phyloP scores from a whole-genome alignment of 1,139 yeast genomes.

The Nadsonia starkeyi-henricii region DNA sequence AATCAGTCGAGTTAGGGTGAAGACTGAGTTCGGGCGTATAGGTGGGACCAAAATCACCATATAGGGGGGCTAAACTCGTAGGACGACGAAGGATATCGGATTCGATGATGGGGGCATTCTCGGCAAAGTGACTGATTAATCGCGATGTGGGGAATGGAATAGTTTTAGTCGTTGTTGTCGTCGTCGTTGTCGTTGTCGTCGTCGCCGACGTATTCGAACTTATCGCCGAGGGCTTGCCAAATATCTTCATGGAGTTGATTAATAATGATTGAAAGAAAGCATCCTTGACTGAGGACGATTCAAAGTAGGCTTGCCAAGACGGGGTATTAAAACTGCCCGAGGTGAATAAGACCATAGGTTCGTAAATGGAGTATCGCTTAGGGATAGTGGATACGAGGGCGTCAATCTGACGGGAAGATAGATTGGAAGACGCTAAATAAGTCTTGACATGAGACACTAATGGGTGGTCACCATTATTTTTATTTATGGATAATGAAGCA shows the following conservation, averaged over 20 bases:
- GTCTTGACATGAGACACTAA: neutral
- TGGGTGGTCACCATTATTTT: neutral
- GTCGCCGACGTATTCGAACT: constrained; percentile 2
- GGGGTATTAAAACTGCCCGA: neutral
- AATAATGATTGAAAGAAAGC: constrained; percentile 30
- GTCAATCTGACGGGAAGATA: neutral
- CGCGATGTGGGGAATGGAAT: no score
- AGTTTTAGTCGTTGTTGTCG: constrained; percentile 11
- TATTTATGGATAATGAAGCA: no score
- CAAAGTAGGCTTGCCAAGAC: neutral
- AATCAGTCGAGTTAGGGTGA: constrained; percentile 32
- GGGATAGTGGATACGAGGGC: neutral
- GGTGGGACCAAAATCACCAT: constrained; percentile 52
- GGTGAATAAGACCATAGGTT: constrained; percentile 1
- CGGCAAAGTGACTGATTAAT: constrained; percentile 45
- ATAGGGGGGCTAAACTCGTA: constrained; percentile 38
- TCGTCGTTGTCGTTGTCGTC: constrained; percentile 9
- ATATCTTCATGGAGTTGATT: constrained; percentile 27
- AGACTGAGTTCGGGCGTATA: constrained; percentile 17
- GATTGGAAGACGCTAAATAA: neutral
- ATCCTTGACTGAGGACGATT: constrained; percentile 30
- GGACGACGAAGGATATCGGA: constrained; percentile 51
- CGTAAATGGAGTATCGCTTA: neutral
- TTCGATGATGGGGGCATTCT: constrained; percentile 54
- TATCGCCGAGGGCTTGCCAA: constrained; percentile 7